These are phyloP conservation scores for Myriosclerotinia duriaeana DNA, from an alignment of 2,329 filamentous ascomycete genomes.

Conservation along the genomic window DNA sequence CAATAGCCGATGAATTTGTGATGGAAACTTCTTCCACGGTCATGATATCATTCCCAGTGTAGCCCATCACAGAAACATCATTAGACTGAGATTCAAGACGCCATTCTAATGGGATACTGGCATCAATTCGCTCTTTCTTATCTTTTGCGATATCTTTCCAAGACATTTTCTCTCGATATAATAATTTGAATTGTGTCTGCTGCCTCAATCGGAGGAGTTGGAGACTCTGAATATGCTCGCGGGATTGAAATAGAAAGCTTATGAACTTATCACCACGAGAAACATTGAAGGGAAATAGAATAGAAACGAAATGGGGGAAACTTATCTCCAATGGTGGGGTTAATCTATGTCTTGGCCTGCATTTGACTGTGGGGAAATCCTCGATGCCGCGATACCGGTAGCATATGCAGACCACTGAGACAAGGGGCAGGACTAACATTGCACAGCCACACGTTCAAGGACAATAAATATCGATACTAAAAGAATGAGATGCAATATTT, in stretches of 20 bases:
- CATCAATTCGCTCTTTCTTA: slow-evolving; percentile 55
- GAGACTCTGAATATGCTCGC: not conserved
- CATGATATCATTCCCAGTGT: slow-evolving; percentile 34
- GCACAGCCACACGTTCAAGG: not conserved
- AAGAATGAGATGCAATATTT: not conserved
- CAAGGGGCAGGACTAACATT: not conserved
- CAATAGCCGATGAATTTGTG: slow-evolving; percentile 35
- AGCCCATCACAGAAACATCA: slow-evolving; percentile 54
- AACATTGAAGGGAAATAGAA: not conserved
- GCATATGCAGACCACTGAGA: not conserved
- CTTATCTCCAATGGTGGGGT: not conserved
- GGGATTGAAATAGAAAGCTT: not conserved
- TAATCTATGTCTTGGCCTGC: not conserved
- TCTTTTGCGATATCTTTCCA: slow-evolving; percentile 53
- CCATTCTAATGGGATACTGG: slow-evolving; percentile 58
- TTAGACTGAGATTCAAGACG: slow-evolving; percentile 52
- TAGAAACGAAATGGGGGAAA: not conserved
- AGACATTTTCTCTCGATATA: slow-evolving; percentile 23
- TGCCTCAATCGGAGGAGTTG: not conserved
- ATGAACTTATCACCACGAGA: not conserved
- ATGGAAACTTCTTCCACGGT: slow-evolving; percentile 48
- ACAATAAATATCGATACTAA: not conserved
- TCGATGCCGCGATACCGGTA: not conserved
- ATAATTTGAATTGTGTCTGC: not conserved
- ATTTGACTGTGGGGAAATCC: not conserved